Evolutionary conservation across 306 rosid genomes (phyloP), one percentile per base, ranked within the genome.

Genomic region (Vicia sativa): DNA sequence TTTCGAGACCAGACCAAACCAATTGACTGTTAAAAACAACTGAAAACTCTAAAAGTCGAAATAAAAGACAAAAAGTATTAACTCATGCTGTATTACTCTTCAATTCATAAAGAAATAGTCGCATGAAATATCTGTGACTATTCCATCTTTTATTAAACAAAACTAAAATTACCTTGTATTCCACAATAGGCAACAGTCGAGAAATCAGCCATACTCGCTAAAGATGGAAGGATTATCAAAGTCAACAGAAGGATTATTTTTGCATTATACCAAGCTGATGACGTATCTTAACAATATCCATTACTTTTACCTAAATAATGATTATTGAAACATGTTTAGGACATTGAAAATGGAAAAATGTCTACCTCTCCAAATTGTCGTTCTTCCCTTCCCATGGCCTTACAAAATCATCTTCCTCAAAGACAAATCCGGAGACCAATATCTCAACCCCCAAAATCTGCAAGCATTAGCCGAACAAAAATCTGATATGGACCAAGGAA

Each of bases 381-480:
- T 56, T 60, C 60, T 68, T 78, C 67, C 91, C 98, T 72, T 90
- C 98, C 98, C 98, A 93, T 9, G 98, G 96, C 81, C 79, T 83
- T 57, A 85, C 29, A 81, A 90, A 93, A 82, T 93, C 98, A 0
- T 85, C 88, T 77, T 82, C 84, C 41, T 83, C 87, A 45, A 93
- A 88, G 48, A 81, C 86, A 77, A 90, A 83, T 61, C 98, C 98
- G 4, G 98, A 90, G 73, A 93, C 65, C 78, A 85, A 48, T 75
- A 93, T 93, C 79, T 79, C 97, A 77, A 93, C 91, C 57, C 87
- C 98, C 16, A 93, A 83, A 79, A 89, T 85, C 97, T 93, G 85
- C 71, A 18, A 62, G 42, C 44, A 72, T 21, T 53, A 75, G 53
- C 45, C 73, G 10, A 49, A 65, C 18, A 67, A 60, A 35, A 75